These are phyloP conservation scores for Phytophthora citricola DNA, from an alignment of 352 stramenopile genomes.

Conservation along the genomic window DNA sequence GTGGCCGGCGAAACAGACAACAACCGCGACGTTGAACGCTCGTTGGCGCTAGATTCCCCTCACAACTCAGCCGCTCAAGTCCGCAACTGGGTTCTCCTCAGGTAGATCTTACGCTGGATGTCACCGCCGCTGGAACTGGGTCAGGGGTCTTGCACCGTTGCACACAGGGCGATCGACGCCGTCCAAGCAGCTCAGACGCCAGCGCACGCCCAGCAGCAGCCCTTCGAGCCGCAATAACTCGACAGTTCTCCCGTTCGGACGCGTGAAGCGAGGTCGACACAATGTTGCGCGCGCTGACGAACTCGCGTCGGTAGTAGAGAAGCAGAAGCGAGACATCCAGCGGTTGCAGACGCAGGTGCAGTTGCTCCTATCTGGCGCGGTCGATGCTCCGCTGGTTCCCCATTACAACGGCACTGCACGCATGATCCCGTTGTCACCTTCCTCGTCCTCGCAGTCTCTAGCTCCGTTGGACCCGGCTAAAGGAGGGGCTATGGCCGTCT, in stretches of 20 bases:
- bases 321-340: constrained; percentile 77
- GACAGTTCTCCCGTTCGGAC: constrained; percentile 52
- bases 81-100: constrained; percentile 36
- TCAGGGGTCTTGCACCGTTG: constrained; percentile 37
- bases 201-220: constrained; percentile 22
- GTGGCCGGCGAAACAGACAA: background rate
- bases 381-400: constrained; percentile 22
- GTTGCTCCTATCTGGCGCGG: constrained; percentile 55
- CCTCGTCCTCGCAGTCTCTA: constrained; percentile 13
- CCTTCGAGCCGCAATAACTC: constrained; percentile 25
- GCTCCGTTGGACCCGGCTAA: constrained; percentile 4
- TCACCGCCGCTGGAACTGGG: constrained; percentile 4
- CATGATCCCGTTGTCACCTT: constrained; percentile 17
- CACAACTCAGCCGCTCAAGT: constrained; percentile 42
- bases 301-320: constrained; percentile 50
- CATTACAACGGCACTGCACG: constrained; percentile 5
- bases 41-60: constrained; percentile 7
- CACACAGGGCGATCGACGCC: constrained; percentile 30
- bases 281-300: constrained; percentile 45
- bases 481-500: constrained; percentile 15
- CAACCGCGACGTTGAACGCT: constrained; percentile 9
- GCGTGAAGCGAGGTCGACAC: constrained; percentile 41
- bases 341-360: constrained; percentile 73
- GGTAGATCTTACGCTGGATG: constrained; percentile 34
- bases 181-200: constrained; percentile 35